Evolutionary conservation across 2,329 filamentous ascomycete genomes (phyloP).

Genomic region (Venturiaceae sp.): DNA sequence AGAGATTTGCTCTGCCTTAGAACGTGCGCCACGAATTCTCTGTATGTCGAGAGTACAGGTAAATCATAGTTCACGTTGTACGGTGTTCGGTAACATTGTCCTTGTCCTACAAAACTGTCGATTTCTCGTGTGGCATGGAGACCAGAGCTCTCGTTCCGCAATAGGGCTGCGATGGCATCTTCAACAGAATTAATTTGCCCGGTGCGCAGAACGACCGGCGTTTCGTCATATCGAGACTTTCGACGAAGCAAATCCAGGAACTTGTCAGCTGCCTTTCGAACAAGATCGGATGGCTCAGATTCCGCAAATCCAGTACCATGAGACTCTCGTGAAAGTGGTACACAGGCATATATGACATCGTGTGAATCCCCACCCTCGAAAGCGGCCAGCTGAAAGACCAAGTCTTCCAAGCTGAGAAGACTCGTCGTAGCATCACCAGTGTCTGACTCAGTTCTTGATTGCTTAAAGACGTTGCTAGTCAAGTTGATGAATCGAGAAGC

Average conservation of each 20-base stretch:
- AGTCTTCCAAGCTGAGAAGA: background rate
- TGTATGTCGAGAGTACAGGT: background rate
- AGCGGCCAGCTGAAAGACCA: background rate
- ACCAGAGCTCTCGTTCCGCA: background rate
- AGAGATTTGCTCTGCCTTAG: background rate
- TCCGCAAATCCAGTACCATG: background rate
- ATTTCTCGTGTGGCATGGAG: background rate
- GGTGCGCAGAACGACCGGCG: background rate
- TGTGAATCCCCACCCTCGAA: background rate
- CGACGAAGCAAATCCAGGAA: background rate
- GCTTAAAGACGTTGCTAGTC: background rate
- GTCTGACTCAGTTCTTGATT: background rate
- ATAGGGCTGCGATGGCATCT: background rate
- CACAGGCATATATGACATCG: constrained; percentile 1
- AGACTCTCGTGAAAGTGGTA: background rate
- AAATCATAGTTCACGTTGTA: background rate
- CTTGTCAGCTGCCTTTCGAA: background rate
- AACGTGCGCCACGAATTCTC: background rate
- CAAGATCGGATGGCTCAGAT: background rate
- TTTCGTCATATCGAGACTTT: background rate
- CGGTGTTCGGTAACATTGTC: background rate
- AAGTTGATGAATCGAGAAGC: constrained; percentile 1
- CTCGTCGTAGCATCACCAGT: background rate
- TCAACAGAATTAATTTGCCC: background rate
- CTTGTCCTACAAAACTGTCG: background rate